phyloP scores from a whole-genome alignment of 2,329 filamentous ascomycete genomes.

The Pseudopyrenochaeta lycopersici region DNA sequence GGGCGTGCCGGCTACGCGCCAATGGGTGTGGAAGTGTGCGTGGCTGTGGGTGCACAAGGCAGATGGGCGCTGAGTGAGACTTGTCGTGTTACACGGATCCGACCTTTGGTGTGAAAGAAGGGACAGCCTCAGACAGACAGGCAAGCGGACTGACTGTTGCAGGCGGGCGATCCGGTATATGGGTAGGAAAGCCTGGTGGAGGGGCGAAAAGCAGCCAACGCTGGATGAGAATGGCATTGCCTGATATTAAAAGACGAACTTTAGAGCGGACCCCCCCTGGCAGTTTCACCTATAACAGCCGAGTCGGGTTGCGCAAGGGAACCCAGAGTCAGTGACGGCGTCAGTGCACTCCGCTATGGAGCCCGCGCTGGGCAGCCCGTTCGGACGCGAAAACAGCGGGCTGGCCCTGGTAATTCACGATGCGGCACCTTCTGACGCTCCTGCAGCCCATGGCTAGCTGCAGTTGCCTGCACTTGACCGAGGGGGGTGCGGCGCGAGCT shows the following conservation, averaged over 20 bases:
- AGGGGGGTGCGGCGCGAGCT: neutral
- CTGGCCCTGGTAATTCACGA: slow-evolving; percentile 1
- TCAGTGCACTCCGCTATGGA: slow-evolving; percentile 9
- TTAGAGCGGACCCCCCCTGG: slow-evolving; percentile 16
- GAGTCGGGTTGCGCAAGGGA: slow-evolving; percentile 5
- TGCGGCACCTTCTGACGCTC: slow-evolving; percentile 8
- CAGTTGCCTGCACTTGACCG: slow-evolving; percentile 7
- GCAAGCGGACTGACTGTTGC: neutral
- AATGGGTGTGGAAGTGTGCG: slow-evolving; percentile 30
- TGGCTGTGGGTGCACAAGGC: slow-evolving; percentile 30
- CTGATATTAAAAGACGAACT: slow-evolving; percentile 6
- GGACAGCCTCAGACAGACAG: slow-evolving; percentile 5
- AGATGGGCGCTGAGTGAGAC: slow-evolving; percentile 30
- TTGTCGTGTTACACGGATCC: slow-evolving; percentile 22
- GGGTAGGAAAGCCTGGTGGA: neutral
- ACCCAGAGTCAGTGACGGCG: slow-evolving; percentile 17
- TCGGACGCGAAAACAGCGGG: neutral
- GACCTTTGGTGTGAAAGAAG: slow-evolving; percentile 1
- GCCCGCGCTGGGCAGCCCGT: slow-evolving; percentile 3
- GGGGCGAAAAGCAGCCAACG: slow-evolving; percentile 6
- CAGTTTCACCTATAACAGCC: slow-evolving; percentile 24
- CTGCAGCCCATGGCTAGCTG: slow-evolving; percentile 11
- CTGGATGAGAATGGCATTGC: slow-evolving; percentile 5
- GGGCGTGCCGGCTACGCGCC: slow-evolving; percentile 39
- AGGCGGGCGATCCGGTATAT: slow-evolving; percentile 2